These are phyloP conservation scores for Calamus simplicifolius DNA, from an alignment of 176 grass and related monocot species.

Conservation along the genomic window DNA sequence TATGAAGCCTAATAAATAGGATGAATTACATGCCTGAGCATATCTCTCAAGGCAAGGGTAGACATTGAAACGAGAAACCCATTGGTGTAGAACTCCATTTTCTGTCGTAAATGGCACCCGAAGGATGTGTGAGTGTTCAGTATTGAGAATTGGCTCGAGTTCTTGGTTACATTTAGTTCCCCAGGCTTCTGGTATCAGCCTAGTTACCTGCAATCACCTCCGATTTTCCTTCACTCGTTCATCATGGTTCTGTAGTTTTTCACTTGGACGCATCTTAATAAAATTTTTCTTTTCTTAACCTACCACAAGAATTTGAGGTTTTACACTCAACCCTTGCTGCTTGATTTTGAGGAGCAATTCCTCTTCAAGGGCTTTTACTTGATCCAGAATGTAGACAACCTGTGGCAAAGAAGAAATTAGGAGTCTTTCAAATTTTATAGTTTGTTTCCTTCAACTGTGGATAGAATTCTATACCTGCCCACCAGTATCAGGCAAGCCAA, in stretches of 20 bases:
- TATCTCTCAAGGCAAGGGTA: conserved; percentile 98
- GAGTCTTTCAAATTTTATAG: too few species aligned
- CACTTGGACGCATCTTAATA: too few species aligned
- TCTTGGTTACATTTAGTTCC: conserved; percentile 91
- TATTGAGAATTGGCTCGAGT: conserved; percentile 65
- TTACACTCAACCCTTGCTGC: conserved; percentile 66
- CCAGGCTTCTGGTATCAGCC: conserved; percentile 87
- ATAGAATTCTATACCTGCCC: conserved; percentile 50
- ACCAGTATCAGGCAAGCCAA: conserved; percentile 92
- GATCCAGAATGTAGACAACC: conserved; percentile 95
- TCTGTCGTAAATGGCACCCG: conserved; percentile 77
- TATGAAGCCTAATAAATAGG: background rate
- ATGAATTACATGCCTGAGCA: conserved; percentile 49
- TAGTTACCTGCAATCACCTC: conserved; percentile 52
- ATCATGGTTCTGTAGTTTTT: too few species aligned
- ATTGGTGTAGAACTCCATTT: conserved; percentile 53
- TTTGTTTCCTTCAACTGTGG: background rate
- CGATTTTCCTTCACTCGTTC: background rate
- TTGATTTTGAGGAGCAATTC: conserved; percentile 84
- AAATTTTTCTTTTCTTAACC: too few species aligned
- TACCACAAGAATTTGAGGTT: conserved; percentile 97
- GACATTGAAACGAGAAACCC: conserved; percentile 90
- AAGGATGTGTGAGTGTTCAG: conserved; percentile 71
- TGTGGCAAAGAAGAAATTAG: background rate
- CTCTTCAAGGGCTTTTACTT: conserved; percentile 91